Evolutionary conservation across 192 early-diverging fungal species (phyloP), one percentile per base, ranked within the genome.

Genomic region (Rhizoclosmatium sp.): DNA sequence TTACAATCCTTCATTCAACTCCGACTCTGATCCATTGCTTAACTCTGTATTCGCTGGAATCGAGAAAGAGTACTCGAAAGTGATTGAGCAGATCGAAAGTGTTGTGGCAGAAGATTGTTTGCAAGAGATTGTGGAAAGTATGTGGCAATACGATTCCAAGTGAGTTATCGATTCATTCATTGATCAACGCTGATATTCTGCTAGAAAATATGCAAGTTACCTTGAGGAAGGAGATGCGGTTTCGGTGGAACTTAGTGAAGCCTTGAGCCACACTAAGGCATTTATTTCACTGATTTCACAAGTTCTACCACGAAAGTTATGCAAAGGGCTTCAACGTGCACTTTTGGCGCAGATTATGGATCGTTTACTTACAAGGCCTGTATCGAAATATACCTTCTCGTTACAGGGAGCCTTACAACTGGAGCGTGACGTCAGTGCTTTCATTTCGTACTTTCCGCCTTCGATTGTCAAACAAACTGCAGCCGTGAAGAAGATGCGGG

Each of bases 141-240:
- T 75, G 61, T 75, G 72, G 72, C 56, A n/a, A 23, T 75, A 42
- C 62, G 72, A 75, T 47, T 31, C 31, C 9, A 75, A 62, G 72
- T 75, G 47, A 40, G 72, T 45, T n/a, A 7, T 49, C 19, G 21
- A n/a, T 12, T 71, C 49, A 16, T 56, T 42, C 5, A 12, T 71
- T 5, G 19, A 56, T 4, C 51, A 68, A 44, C 10, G 19, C 23
- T 47, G 47, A 3, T 23, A 31, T 45, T n/a, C 3, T 59, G 3
- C 1, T 44, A 75, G 72, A 46, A 60, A 64, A 16, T 75, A 39
- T 44, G 31, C 31, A 31, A 14, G 54, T 3, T 62, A 31, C 45
- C 10, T 23, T 2, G 59, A 62, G n/a, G 40, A 19, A 42, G 45
- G 14, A 5, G 40, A n/a, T n/a, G 9, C 69, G 16, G 19, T 62